These are phyloP conservation scores for Centaurea solstitialis DNA, from an alignment of 129 eudicot genomes.

Conservation along the genomic window DNA sequence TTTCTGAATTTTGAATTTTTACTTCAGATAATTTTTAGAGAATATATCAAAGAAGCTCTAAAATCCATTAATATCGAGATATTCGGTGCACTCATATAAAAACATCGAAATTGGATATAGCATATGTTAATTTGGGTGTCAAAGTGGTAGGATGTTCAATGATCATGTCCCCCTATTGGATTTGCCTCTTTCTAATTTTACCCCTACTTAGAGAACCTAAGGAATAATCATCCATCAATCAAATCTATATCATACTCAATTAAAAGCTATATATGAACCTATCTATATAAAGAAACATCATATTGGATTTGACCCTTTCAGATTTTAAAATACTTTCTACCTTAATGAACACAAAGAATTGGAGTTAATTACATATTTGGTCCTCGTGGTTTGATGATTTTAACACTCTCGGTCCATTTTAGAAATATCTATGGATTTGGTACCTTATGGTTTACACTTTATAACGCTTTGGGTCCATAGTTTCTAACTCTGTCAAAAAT, in stretches of 20 bases:
- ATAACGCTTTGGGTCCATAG: no score
- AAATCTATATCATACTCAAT: background rate
- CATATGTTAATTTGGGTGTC: background rate
- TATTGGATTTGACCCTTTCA: background rate
- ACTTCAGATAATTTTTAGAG: no score
- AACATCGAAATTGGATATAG: background rate
- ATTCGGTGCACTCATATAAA: background rate
- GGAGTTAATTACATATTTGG: no score
- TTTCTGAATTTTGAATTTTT: no score
- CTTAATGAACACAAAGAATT: background rate
- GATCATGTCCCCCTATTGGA: background rate
- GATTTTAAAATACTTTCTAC: background rate
- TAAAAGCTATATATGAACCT: background rate
- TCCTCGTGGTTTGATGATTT: no score
- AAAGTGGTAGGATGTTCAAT: background rate
- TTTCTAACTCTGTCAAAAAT: no score
- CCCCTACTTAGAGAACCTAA: background rate
- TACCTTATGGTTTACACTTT: no score
- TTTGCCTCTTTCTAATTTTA: background rate
- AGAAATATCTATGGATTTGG: no score
- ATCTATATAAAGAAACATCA: background rate
- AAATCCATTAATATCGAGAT: background rate
- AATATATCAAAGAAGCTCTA: no score
- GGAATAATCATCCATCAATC: background rate
- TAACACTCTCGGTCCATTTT: no score